These are phyloP conservation scores for Colletotrichum navitas DNA, from an alignment of 2,329 filamentous ascomycete species.

Conservation along the genomic window DNA sequence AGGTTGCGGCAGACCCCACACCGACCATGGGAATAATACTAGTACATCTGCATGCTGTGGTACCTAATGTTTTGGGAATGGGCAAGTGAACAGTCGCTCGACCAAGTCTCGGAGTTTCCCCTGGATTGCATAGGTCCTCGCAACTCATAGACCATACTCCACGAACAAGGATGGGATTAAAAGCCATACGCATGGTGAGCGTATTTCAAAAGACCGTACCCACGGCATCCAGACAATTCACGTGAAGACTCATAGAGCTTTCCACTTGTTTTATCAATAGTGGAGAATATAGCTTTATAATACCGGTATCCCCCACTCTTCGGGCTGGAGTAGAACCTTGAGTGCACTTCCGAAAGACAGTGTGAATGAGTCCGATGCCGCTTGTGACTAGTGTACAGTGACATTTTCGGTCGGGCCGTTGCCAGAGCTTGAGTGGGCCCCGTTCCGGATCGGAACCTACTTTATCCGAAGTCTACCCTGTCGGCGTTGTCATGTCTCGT, in stretches of 20 bases:
- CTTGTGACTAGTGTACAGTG: not conserved
- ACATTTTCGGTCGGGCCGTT: not conserved
- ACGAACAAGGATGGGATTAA: too few relatives aligned
- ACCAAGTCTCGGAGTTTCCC: not conserved
- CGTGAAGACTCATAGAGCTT: conserved; percentile 3
- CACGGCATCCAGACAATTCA: not conserved
- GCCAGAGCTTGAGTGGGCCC: not conserved
- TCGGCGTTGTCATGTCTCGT: conserved; percentile 21
- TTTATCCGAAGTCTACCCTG: conserved; percentile 24
- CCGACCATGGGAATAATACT: not conserved
- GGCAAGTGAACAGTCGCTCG: not conserved
- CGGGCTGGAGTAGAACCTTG: not conserved
- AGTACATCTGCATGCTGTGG: not conserved
- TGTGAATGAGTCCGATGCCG: not conserved
- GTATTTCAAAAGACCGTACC: not conserved
- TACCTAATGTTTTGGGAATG: conserved; percentile 17
- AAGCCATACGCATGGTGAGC: not conserved
- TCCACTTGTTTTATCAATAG: not conserved
- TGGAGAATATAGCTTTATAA: conserved; percentile 9
- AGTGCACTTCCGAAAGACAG: not conserved
- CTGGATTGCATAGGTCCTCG: not conserved
- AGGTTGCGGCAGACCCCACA: conserved; percentile 23
- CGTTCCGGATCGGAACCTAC: not conserved
- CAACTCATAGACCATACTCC: too few relatives aligned
- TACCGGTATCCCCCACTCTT: not conserved